Percentiles rank a stretch among this genome's conserved stretches.
phyloP scores from a whole-genome alignment of 2,329 filamentous ascomycete genomes.

The Biscogniauxia marginata region DNA sequence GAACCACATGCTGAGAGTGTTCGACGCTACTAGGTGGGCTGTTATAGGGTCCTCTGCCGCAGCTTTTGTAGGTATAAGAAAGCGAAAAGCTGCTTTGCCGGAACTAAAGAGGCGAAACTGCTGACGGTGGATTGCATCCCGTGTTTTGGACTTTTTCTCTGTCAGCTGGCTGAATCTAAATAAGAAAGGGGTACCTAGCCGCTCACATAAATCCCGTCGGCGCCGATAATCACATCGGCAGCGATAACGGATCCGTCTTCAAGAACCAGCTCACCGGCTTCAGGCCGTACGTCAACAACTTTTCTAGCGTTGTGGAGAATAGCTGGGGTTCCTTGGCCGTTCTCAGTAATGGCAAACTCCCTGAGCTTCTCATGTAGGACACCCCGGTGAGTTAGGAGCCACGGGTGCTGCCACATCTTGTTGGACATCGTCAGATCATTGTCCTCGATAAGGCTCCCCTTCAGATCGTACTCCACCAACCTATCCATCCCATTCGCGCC shows the following conservation, averaged over 20 bases:
- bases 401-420: slow-evolving; percentile 48
- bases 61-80: slow-evolving; percentile 44
- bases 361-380: slow-evolving; percentile 53
- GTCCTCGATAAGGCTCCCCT: slow-evolving; percentile 23
- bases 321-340: slow-evolving; percentile 34
- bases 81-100: slow-evolving; percentile 58
- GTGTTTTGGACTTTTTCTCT: slow-evolving; percentile 25
- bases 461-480: slow-evolving; percentile 20
- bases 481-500: slow-evolving; percentile 33
- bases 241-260: slow-evolving; percentile 11
- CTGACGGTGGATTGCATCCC: slow-evolving; percentile 43
- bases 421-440: slow-evolving; percentile 37
- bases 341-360: slow-evolving; percentile 38
- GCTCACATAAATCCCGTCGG: slow-evolving; percentile 25
- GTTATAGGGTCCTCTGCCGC: slow-evolving; percentile 35
- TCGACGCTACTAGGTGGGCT: slow-evolving; percentile 30
- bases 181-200: neutral
- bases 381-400: slow-evolving; percentile 54
- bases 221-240: slow-evolving; percentile 22
- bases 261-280: slow-evolving; percentile 9
- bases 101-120: slow-evolving; percentile 38
- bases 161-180: neutral
- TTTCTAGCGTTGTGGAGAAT: slow-evolving; percentile 31
- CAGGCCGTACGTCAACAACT: slow-evolving; percentile 14
- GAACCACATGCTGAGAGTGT: slow-evolving; percentile 40